These are phyloP conservation scores for Amanita polypyramis DNA, from an alignment of 768 basidiomycete species.

Conservation along the genomic window DNA sequence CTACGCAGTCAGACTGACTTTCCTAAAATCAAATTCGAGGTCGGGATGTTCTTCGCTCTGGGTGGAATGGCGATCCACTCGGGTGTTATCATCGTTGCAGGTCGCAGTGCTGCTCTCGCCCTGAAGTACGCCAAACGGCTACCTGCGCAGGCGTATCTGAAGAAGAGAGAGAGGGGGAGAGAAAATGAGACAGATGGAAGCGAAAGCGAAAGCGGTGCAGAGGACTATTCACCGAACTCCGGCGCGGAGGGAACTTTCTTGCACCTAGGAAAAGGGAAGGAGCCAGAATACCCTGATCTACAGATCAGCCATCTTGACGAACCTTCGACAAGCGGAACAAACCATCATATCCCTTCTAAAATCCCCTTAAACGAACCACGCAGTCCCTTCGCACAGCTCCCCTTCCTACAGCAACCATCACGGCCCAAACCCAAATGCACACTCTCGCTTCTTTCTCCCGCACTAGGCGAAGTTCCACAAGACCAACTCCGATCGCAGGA, in stretches of 20 bases:
- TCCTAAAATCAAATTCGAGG: background rate
- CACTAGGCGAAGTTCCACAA: background rate
- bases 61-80: constrained; percentile 1
- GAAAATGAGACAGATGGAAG: background rate
- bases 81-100: constrained; percentile 6
- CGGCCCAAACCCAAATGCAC: background rate
- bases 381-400: too few relatives aligned
- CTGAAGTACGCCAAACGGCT: background rate
- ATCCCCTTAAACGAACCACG: too few relatives aligned
- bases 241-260: too few relatives aligned
- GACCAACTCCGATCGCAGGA: background rate
- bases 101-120: constrained; percentile 1
- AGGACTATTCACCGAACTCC: background rate
- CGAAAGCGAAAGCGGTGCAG: background rate
- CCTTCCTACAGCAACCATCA: background rate
- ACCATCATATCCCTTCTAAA: too few relatives aligned
- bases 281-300: too few relatives aligned
- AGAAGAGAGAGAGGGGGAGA: background rate
- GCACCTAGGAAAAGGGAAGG: too few relatives aligned
- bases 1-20: background rate
- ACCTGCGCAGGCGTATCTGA: background rate
- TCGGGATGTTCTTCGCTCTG: constrained; percentile 4
- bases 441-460: background rate
- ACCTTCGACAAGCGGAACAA: too few relatives aligned
- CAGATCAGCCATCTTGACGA: too few relatives aligned